phyloP scores from a whole-genome alignment of 2,329 filamentous ascomycete species.

The Aspergillus aculeatus region DNA sequence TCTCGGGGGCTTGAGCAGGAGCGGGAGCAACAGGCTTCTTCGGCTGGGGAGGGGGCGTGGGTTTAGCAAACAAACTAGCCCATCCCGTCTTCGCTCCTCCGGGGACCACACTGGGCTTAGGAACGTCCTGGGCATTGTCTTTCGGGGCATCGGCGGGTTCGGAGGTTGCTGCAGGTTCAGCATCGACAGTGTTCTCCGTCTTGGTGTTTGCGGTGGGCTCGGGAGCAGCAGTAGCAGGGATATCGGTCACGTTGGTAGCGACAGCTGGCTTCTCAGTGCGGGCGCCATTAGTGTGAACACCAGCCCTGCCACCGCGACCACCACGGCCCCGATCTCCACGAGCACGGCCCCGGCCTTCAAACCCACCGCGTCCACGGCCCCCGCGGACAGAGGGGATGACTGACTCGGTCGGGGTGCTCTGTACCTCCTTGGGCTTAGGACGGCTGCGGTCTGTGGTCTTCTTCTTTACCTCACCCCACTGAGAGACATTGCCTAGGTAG shows the following conservation, averaged over 20 bases:
- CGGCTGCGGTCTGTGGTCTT: constrained; percentile 48
- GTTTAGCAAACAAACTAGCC: constrained; percentile 74
- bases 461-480: constrained; percentile 55
- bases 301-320: constrained; percentile 47
- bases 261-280: constrained; percentile 35
- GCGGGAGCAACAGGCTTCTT: constrained; percentile 49
- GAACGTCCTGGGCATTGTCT: constrained; percentile 13
- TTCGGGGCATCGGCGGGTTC: constrained; percentile 20
- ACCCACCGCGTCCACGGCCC: constrained; percentile 48
- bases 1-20: constrained; percentile 25
- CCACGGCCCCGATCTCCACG: constrained; percentile 51
- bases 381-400: constrained; percentile 37
- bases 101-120: constrained; percentile 37
- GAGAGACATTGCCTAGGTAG: constrained; percentile 48
- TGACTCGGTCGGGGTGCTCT: constrained; percentile 35
- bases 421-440: constrained; percentile 48
- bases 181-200: constrained; percentile 23
- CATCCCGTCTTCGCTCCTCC: constrained; percentile 53
- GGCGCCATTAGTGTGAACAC: constrained; percentile 44
- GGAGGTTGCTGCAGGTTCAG: constrained; percentile 17
- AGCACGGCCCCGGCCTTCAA: constrained; percentile 47
- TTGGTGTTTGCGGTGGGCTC: constrained; percentile 26
- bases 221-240: constrained; percentile 20
- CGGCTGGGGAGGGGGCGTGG: constrained; percentile 52
- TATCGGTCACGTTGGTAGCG: constrained; percentile 12